Base-by-base conservation (phyloP, 1,139 yeast species). In the Williopsis jadinii region DNA sequence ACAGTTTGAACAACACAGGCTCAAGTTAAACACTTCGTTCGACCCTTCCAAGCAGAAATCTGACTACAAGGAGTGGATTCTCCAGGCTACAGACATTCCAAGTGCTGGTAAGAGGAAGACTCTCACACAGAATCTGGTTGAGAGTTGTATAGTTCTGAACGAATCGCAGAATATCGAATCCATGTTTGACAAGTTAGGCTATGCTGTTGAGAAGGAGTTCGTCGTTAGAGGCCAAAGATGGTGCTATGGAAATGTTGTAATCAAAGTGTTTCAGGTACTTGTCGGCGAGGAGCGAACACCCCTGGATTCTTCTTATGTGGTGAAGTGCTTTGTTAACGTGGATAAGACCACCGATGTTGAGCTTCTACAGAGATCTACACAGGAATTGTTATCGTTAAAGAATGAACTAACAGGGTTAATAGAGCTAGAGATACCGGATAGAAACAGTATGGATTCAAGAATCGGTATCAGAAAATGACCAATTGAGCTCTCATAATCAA, bases 71-170 rank as follows among this genome's bases (percentile, higher is more conserved):
- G 58, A 62, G 32, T 84, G 95, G 95, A 71, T 81, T 1, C 54
- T 87, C 28, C 84, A 79, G 50, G 70, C 84, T 19, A 68, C 80
- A 9, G 97, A 88, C 62, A 82, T 87, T 12, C 97, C 97, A 1
- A 81, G 84, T 30, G 95, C 95, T 4, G 96, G 96, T 9, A 84
- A 73, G 47, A 75, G 76, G 56, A 73, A 73, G 63, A 81, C 72
- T 48, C 73, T 67, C 37, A 80, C 73, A 9, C 96, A 87, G 57
- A 75, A 86, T 12, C 71, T 85, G 11, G 71, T 80, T 48, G 87
- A 83, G 54, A 71, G 90, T 29, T 76, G 83, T 1, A 63, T 86
- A 5, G 59, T 52, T 9, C 50, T 60, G 9, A 50, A 58, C 38
- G 52, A 48, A 52, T 64, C 61, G 47, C 64, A 55, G 44, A 64